Evolutionary conservation across 352 stramenopile species (phyloP), one percentile per base, ranked within the genome.

Genomic region (Phytophthora pisi): DNA sequence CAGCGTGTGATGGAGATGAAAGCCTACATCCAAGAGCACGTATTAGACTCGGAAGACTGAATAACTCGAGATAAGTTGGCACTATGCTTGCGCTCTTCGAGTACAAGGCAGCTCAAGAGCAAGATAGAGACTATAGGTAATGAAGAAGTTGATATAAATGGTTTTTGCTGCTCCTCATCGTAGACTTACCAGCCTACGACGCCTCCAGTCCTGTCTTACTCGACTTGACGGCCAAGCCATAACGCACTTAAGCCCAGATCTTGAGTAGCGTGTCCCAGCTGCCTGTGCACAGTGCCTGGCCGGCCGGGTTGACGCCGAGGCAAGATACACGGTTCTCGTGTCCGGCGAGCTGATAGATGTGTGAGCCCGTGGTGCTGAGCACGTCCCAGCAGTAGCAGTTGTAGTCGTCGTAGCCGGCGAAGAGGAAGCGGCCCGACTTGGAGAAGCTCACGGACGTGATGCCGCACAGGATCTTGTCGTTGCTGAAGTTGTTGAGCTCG

Each of bases 231-330:
- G 8, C 10, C 51, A 34, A 46, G n/a, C 43, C n/a, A 40, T 42
- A 34, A 28, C 8, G 26, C 54, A 47, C 23, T 59, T 91, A 98
- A 15, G 94, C 92, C 93, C 95, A 99, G 65, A 99, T 90, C 88
- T 99, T 99, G 64, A 99, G 88, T 66, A 98, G 82, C 56, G 96
- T 98, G 82, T 99, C 98, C 98, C 98, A 99, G 53, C 93, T 99
- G 61, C 98, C 97, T 65, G 98, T 99, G 82, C 96, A 99, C 4
- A 99, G 84, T 54, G 95, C 97, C 68, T 99, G 90, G 20, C 97
- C 97, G 31, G 90, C 88, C 3, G 93, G 89, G 77, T 98, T 98
- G 13, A 99, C 91, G 51, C 97, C 97, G 20, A 99, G 80, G 77
- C 97, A 99, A 55, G 94, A 98, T 28, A 99, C 95, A 40, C 97